A percentile compares a stretch with the other conserved stretches of the same genome.
Evolutionary conservation across 805 yeast species (phyloP).

Genomic region (Yarrowia deformans): DNA sequence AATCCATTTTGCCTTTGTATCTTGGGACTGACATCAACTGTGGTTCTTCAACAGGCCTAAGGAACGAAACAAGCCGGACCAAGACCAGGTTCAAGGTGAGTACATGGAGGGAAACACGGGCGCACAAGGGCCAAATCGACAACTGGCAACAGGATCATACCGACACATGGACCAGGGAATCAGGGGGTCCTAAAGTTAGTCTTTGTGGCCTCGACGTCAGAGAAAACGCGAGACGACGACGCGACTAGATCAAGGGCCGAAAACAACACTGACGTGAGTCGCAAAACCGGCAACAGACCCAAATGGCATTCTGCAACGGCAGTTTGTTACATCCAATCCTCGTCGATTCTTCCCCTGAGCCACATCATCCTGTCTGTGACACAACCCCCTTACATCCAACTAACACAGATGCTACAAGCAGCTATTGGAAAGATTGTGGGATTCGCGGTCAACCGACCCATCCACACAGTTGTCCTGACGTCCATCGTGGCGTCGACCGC

Average conservation of each 20-base stretch:
- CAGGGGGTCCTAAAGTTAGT: constrained; percentile 34
- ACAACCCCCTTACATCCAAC: constrained; percentile 6
- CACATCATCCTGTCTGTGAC: neutral
- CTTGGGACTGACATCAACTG: constrained; percentile 38
- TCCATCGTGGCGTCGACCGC: constrained; percentile 80
- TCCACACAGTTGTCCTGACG: constrained; percentile 78
- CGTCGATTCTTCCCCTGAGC: neutral
- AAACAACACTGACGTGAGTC: neutral
- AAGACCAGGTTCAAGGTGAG: constrained; percentile 39
- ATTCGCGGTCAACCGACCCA: constrained; percentile 72
- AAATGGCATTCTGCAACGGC: no score
- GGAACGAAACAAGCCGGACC: constrained; percentile 39
- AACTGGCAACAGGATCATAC: neutral
- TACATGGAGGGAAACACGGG: neutral
- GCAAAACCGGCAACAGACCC: neutral
- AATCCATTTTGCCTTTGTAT: constrained; percentile 33
- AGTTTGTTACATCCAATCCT: neutral
- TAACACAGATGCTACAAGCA: constrained; percentile 39
- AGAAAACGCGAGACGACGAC: constrained; percentile 21
- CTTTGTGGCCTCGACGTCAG: constrained; percentile 31
- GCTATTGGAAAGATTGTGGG: constrained; percentile 38
- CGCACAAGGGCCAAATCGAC: neutral
- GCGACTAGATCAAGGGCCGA: constrained; percentile 7
- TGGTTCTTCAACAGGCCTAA: constrained; percentile 39
- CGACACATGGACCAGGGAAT: constrained; percentile 6